Percentiles rank a stretch among this genome's conserved stretches.
These are phyloP conservation scores for Oryza glumipatula DNA, from an alignment of 176 grass and related monocot species.

Conservation along the genomic window DNA sequence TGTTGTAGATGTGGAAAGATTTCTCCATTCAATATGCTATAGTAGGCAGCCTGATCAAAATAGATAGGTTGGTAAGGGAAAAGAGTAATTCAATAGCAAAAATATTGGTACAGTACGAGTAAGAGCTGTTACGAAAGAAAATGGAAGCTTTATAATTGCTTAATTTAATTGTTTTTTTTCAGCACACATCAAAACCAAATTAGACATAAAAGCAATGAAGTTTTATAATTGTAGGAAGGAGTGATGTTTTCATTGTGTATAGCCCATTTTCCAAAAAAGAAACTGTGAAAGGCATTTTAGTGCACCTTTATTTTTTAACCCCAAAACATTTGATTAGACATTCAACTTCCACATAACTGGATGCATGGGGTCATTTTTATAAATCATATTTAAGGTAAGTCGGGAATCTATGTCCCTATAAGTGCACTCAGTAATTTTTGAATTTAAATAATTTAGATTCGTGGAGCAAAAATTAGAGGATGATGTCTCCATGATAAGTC, in stretches of 20 bases:
- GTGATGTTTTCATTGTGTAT: too few species aligned
- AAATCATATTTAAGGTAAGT: too few species aligned
- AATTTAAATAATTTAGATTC: slow-evolving; percentile 2
- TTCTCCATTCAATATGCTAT: slow-evolving; percentile 39
- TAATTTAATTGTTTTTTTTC: not conserved
- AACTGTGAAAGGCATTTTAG: too few species aligned
- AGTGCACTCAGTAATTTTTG: not conserved
- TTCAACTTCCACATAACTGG: too few species aligned
- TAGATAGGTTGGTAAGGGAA: not conserved
- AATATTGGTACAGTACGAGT: slow-evolving; percentile 11
- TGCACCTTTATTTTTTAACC: too few species aligned
- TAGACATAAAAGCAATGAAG: not conserved
- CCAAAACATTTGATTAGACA: too few species aligned
- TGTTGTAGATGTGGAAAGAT: slow-evolving; percentile 20
- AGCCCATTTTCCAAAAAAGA: too few species aligned
- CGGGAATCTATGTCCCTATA: too few species aligned
- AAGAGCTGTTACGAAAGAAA: slow-evolving; percentile 13
- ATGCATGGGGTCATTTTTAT: too few species aligned
- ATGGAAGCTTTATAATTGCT: not conserved
- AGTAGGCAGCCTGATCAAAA: slow-evolving; percentile 62
- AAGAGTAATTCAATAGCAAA: slow-evolving; percentile 5
- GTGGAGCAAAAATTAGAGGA: not conserved
- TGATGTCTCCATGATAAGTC: not conserved
- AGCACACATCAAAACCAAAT: not conserved
- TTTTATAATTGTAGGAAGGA: slow-evolving; percentile 13